Evolutionary conservation across 306 rosid species (phyloP).

Genomic region (Prunus campanulata): DNA sequence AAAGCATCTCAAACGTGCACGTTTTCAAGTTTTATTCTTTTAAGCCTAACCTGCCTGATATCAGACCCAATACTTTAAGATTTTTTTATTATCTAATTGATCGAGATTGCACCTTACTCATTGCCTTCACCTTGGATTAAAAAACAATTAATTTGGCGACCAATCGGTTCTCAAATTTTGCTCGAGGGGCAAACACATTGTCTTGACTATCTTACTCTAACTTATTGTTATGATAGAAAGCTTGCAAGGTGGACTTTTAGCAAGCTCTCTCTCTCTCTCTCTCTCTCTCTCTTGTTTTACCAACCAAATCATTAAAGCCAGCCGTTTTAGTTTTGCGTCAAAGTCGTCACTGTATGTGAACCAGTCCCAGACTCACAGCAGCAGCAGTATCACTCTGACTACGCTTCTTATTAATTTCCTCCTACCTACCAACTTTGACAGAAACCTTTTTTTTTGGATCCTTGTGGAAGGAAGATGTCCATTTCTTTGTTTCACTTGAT

Average conservation of each 20-base stretch:
- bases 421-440: constrained; percentile 4
- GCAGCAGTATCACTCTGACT: neutral
- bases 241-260: constrained; percentile 14
- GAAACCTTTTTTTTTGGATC: neutral
- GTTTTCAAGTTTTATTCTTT: constrained; percentile 15
- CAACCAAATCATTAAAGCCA: constrained; percentile 7
- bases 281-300: neutral
- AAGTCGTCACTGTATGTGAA: constrained; percentile 10
- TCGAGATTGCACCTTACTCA: neutral
- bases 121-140: no score
- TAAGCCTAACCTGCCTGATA: neutral
- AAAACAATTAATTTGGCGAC: neutral
- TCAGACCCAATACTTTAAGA: neutral
- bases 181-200: no score
- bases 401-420: neutral
- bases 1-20: neutral
- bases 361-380: neutral
- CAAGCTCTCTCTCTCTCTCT: neutral
- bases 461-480: constrained; percentile 5
- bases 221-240: neutral
- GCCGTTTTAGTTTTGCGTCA: constrained; percentile 14
- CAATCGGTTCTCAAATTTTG: neutral
- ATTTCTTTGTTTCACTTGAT: constrained; percentile 8
- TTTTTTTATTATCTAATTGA: no score
- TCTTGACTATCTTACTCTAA: no score